Base-by-base conservation (phyloP, 192 early-diverging fungal species). In the Coemansia sp. region DNA sequence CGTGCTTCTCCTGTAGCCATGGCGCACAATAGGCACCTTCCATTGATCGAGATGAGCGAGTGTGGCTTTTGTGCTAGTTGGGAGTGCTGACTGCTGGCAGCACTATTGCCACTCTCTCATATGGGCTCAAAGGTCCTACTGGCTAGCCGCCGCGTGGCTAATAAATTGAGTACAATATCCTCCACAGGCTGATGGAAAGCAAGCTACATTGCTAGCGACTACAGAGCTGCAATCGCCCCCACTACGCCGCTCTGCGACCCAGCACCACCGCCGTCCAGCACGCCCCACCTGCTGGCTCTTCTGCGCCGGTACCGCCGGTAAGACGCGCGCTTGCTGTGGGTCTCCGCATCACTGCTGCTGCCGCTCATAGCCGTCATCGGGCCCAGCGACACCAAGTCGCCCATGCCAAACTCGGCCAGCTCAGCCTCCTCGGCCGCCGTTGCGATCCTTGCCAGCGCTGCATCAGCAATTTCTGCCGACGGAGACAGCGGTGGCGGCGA, bases 321-420 rank as follows among this genome's bases (percentile, higher is more conserved):
- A 18, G 16, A 37, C 51, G 51, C n/a, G 34, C 56, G 56, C 33
- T 2, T 20, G 28, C 21, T 16, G 34, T n/a, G 33, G 1, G 56
- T 9, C 6, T 37, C 56, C 31, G 31, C 31, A 18, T 13, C 56
- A 0, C n/a, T 34, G 8, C 23, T 13, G 56, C 56, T 14, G 23
- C 34, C 2, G 65, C 58, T 18, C 5, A 24, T 33, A 8, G 59
- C 18, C 21, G 16, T 14, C 14, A 11, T 36, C 0, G 50, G 26
- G 9, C 72, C 51, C 14, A 74, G 69, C 65, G 77, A 66, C 60
- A 81, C 70, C 73, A 81, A 62, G 59, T 81, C 73, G 50, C 79
- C 79, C 11, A 50, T 24, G 35, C 66, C 62, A 42, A 59, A 40
- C 20, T 67, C 70, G 5, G 69, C 53, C 63, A 72, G 63, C 34